Evolutionary conservation across 2,329 filamentous ascomycete species (phyloP).

Genomic region (Arthroderma sp.): DNA sequence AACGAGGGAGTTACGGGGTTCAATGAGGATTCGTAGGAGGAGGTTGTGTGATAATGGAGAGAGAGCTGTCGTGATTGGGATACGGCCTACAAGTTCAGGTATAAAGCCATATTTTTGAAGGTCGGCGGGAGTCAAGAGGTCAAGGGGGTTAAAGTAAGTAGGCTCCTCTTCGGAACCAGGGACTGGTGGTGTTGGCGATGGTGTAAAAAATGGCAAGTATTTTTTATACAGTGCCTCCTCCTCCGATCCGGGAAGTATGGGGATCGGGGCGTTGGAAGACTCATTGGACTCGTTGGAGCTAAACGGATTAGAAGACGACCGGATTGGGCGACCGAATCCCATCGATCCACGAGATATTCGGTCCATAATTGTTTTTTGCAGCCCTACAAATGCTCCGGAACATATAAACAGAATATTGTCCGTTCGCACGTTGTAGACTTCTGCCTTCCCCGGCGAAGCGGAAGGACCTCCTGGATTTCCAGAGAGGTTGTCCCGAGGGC

Average conservation of each 20-base stretch:
- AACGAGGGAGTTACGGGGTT: constrained; percentile 77
- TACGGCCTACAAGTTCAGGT: constrained; percentile 85
- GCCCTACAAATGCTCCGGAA: constrained; percentile 83
- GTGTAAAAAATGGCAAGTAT: constrained; percentile 46
- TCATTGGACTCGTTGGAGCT: constrained; percentile 14
- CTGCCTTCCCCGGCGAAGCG: constrained; percentile 33
- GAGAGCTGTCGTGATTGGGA: constrained; percentile 80
- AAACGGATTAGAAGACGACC: constrained; percentile 31
- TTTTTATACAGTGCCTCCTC: constrained; percentile 47
- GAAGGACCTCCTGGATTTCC: constrained; percentile 13
- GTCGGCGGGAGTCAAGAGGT: constrained; percentile 61
- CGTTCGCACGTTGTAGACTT: constrained; percentile 65
- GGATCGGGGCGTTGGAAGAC: constrained; percentile 28
- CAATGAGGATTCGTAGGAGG: constrained; percentile 77
- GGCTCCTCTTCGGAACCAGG: constrained; percentile 27
- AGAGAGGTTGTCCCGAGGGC: too few relatives aligned
- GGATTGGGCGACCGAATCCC: constrained; percentile 78
- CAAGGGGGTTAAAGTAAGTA: constrained; percentile 46
- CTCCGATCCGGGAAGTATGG: constrained; percentile 50
- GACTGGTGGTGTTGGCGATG: constrained; percentile 32
- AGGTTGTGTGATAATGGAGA: constrained; percentile 55
- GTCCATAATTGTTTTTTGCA: constrained; percentile 76
- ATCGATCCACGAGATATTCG: constrained; percentile 79
- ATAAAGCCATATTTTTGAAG: constrained; percentile 82
- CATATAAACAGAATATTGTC: constrained; percentile 97